Base-by-base conservation (phyloP, 2,329 filamentous ascomycete genomes). In the Phoma sp. region DNA sequence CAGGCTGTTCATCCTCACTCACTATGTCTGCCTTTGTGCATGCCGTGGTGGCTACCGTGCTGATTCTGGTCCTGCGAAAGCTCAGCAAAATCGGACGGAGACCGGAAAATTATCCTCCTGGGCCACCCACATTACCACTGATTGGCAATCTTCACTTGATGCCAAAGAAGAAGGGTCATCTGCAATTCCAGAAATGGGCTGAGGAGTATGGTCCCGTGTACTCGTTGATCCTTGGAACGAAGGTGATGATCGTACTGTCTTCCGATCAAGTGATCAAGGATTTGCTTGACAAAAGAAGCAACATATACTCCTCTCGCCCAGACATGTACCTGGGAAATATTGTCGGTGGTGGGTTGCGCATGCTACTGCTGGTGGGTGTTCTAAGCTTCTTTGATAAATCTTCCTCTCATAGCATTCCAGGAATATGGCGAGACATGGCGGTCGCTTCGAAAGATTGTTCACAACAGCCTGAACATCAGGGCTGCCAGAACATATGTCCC, bases 121-220 rank as follows among this genome's bases (percentile, higher is more conserved):
- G 82, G 0, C 82, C 82, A 5, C 80, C 80, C 1, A 82, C 81
- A 0, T 31, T 83, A 1, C 82, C 82, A 0, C 51, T 84, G 1
- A 64, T 84, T 6, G 82, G 82, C 5, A 84, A 84, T 40, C 61
- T 84, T 1, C 81, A 83, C 59, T 76, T 63, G 64, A 80, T 84
- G 64, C 81, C 81, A 0, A 70, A 66, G 2, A 44, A 72, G 6
- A 69, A 80, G 24, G 64, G 65, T 0, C 78, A 83, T 50, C 57
- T 80, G 0, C 79, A 83, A 47, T 83, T 83, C 47, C 67, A 80
- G 33, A 79, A 81, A 63, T 85, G 83, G 83, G 80, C 82, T 0
- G 60, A 78, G 6, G 73, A 83, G 62, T 84, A 84, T 41, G 79
- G 65, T 71, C 80, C 81, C 0, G 64, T 85, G 0, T 84, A 81